Conservation (phyloP, 2,329 filamentous ascomycete genomes). For the Xylaria arbuscula region DNA sequence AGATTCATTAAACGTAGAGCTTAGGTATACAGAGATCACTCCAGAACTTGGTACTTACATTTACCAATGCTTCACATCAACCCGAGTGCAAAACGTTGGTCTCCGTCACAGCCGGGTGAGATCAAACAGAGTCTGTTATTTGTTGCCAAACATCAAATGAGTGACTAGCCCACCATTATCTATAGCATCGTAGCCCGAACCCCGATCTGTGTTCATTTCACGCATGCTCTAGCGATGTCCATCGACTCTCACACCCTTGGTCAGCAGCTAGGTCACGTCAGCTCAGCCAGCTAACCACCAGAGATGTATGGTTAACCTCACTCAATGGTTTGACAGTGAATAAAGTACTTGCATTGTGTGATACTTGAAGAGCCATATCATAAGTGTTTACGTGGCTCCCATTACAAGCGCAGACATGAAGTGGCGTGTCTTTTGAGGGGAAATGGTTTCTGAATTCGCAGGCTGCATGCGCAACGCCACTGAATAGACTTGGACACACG, state of each 20-base stretch:
- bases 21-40: background rate
- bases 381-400: slow-evolving; percentile 9
- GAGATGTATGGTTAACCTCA: background rate
- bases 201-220: background rate
- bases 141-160: slow-evolving; percentile 1
- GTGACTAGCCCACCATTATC: slow-evolving; percentile 13
- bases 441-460: background rate
- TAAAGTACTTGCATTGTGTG: too few species aligned
- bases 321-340: too few species aligned
- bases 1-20: background rate
- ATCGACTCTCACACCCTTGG: background rate
- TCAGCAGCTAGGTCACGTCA: background rate
- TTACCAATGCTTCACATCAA: background rate
- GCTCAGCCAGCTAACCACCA: background rate
- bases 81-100: background rate
- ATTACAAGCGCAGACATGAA: background rate
- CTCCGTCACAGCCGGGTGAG: background rate
- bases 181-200: background rate
- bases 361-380: too few species aligned
- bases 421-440: background rate
- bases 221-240: background rate
- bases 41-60: too few species aligned
- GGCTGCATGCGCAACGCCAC: background rate
- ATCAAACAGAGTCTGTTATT: background rate
- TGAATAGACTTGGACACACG: background rate